A percentile compares a stretch with the other conserved stretches of the same genome.
These are phyloP conservation scores for Aspergillus ostianus DNA, from an alignment of 495 filamentous ascomycete species.

Conservation along the genomic window DNA sequence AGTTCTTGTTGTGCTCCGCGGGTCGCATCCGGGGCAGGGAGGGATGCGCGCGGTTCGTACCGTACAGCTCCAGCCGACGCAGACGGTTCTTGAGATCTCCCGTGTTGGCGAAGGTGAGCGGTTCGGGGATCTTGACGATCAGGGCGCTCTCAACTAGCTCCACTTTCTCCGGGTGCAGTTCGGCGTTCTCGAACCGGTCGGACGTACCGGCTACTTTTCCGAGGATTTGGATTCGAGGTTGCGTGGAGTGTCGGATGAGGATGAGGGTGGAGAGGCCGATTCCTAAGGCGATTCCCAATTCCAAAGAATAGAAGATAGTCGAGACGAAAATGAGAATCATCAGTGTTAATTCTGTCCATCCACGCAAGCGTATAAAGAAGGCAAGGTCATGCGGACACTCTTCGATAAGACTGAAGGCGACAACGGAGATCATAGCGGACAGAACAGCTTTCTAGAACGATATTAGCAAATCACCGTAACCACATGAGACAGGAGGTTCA, in stretches of 20 bases:
- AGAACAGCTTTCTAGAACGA: conserved; percentile 83
- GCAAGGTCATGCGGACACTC: conserved; percentile 87
- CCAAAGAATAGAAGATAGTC: conserved; percentile 90
- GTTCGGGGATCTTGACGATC: conserved; percentile 96
- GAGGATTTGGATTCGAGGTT: conserved; percentile 94
- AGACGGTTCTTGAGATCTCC: conserved; percentile 86
- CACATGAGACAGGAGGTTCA: conserved; percentile 1
- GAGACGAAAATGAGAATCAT: conserved; percentile 87
- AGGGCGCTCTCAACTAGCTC: conserved; percentile 90
- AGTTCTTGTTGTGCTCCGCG: conserved; percentile 74
- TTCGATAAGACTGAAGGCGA: conserved; percentile 91
- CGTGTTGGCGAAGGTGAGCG: conserved; percentile 95
- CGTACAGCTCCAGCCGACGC: conserved; percentile 81
- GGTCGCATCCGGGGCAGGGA: conserved; percentile 73
- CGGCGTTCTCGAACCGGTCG: conserved; percentile 83
- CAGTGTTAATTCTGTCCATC: conserved; percentile 77
- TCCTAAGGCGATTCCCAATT: conserved; percentile 83
- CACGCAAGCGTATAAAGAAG: conserved; percentile 85
- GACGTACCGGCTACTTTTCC: conserved; percentile 79
- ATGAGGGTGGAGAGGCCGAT: conserved; percentile 85
- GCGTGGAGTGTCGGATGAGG: conserved; percentile 83
- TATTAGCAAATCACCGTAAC: conserved; percentile 3
- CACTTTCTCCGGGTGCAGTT: conserved; percentile 68
- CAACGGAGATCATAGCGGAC: conserved; percentile 90
- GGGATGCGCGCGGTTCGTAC: conserved; percentile 78